phyloP scores from a whole-genome alignment of 805 yeast species.

The Candida odintsovae region DNA sequence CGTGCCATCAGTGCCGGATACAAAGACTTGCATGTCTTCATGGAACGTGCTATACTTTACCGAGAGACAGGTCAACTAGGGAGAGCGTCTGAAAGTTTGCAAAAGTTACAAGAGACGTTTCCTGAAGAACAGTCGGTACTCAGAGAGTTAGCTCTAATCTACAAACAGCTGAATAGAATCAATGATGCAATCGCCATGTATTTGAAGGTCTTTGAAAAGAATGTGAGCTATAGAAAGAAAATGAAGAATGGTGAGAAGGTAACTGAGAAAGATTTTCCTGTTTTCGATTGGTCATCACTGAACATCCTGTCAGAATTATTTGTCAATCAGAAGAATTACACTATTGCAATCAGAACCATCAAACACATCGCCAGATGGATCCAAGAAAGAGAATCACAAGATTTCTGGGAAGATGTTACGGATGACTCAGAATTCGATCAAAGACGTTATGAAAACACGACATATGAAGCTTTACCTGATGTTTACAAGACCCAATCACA shows the following conservation, averaged over 20 bases:
- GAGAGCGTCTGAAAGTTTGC: slow-evolving; percentile 70
- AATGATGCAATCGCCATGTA: slow-evolving; percentile 74
- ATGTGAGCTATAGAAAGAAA: slow-evolving; percentile 38
- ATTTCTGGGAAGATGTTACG: slow-evolving; percentile 38
- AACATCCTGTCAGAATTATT: slow-evolving; percentile 80
- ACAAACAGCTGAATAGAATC: slow-evolving; percentile 47
- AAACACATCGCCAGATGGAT: slow-evolving; percentile 80
- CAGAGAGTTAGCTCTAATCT: slow-evolving; percentile 51
- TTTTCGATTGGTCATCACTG: slow-evolving; percentile 83
- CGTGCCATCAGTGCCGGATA: slow-evolving; percentile 48
- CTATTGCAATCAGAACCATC: slow-evolving; percentile 56
- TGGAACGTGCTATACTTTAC: slow-evolving; percentile 62
- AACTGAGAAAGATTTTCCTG: slow-evolving; percentile 31
- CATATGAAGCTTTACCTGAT: slow-evolving; percentile 34
- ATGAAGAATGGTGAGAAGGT: slow-evolving; percentile 20
- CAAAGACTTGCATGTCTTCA: slow-evolving; percentile 48
- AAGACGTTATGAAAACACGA: slow-evolving; percentile 47
- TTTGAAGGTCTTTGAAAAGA: slow-evolving; percentile 54
- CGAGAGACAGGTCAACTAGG: slow-evolving; percentile 60
- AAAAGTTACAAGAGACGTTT: slow-evolving; percentile 45
- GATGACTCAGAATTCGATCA: slow-evolving; percentile 84
- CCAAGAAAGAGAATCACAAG: slow-evolving; percentile 52
- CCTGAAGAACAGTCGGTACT: slow-evolving; percentile 59
- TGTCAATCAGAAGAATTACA: slow-evolving; percentile 60
- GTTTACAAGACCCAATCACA: slow-evolving; percentile 33